Conservation (phyloP, 169 alveolate species). For the Babesia divergens region DNA sequence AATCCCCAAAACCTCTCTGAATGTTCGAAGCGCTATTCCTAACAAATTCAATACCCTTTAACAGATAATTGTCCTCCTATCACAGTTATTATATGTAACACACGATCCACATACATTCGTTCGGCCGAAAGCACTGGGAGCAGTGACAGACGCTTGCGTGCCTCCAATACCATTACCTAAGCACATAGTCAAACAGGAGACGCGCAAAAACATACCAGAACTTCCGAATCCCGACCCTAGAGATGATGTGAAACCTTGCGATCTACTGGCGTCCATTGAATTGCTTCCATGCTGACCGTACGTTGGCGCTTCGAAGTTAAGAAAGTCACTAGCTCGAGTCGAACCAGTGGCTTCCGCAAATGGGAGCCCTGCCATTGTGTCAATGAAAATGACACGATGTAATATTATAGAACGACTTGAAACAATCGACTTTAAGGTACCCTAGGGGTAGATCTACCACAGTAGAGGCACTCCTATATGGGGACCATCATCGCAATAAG, state of each 20-base stretch:
- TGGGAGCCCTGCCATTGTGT: neutral
- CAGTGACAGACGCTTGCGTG: neutral
- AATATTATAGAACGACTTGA: too few relatives aligned
- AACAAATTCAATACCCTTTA: constrained; percentile 60
- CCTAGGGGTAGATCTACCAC: too few relatives aligned
- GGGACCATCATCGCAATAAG: too few relatives aligned
- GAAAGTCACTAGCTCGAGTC: constrained; percentile 45
- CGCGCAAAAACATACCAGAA: neutral
- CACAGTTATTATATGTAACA: too few relatives aligned
- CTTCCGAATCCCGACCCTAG: neutral
- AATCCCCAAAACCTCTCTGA: constrained; percentile 35
- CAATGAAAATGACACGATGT: too few relatives aligned
- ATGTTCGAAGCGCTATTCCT: constrained; percentile 45
- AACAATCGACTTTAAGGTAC: too few relatives aligned
- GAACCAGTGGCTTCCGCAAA: constrained; percentile 15
- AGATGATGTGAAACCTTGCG: constrained; percentile 4
- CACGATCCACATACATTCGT: neutral
- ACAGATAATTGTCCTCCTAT: constrained; percentile 57
- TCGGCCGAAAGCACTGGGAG: constrained; percentile 19
- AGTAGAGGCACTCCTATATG: too few relatives aligned
- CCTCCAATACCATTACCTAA: neutral
- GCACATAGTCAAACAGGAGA: neutral
- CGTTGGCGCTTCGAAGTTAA: constrained; percentile 42
- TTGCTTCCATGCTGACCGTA: constrained; percentile 11
- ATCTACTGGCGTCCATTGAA: constrained; percentile 3